phyloP scores from a whole-genome alignment of 2,329 filamentous ascomycete species.

The Laburnicola sp. region DNA sequence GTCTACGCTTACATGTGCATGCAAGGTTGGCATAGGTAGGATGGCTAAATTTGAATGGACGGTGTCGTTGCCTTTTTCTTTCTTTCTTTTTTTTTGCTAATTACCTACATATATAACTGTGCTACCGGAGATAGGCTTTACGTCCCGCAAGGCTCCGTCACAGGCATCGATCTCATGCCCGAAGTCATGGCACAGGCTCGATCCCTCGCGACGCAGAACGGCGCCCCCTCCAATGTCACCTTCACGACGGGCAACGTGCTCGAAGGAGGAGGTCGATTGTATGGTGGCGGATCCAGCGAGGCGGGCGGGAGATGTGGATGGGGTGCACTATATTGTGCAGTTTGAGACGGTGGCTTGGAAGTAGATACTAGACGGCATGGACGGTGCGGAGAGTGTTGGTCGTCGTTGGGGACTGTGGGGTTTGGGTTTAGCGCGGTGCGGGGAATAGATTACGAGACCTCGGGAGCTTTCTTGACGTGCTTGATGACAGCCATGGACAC shows the following conservation, averaged over 20 bases:
- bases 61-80: too few species aligned
- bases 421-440: too few species aligned
- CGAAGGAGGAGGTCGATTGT: slow-evolving; percentile 1
- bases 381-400: too few species aligned
- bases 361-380: background rate
- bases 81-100: too few species aligned
- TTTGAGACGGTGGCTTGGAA: slow-evolving; percentile 1
- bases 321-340: slow-evolving; percentile 1
- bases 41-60: too few species aligned
- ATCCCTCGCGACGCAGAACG: slow-evolving; percentile 20
- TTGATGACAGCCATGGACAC: too few species aligned
- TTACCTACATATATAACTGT: too few species aligned
- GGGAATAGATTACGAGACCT: too few species aligned
- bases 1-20: too few species aligned
- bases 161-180: slow-evolving; percentile 46
- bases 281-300: slow-evolving; percentile 1
- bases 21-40: too few species aligned
- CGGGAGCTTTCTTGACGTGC: too few species aligned
- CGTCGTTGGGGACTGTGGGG: too few species aligned
- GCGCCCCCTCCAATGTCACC: slow-evolving; percentile 26
- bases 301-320: slow-evolving; percentile 3
- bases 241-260: slow-evolving; percentile 17
- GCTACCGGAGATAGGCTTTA: slow-evolving; percentile 40
- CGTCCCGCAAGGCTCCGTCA: slow-evolving; percentile 46
- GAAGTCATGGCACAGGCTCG: slow-evolving; percentile 43